Evolutionary conservation across 208 protist species (phyloP), one percentile per base, ranked within the genome.

Genomic region (Trypanosoma brucei): DNA sequence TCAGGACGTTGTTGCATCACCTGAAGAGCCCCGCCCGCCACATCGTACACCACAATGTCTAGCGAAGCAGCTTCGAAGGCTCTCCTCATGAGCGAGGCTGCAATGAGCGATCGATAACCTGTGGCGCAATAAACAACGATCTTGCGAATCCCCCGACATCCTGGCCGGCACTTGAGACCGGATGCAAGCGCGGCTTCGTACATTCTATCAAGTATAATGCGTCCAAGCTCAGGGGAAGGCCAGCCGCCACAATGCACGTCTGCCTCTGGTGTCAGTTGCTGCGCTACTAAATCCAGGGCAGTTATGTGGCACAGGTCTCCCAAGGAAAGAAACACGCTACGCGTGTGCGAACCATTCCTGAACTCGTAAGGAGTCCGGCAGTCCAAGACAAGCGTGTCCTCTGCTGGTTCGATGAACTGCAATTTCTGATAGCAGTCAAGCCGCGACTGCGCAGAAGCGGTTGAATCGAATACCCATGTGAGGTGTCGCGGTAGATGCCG

Each of bases 1-100:
- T 91, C 82, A 1, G 84, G 84, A n/a, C 82, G 70, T 59, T 90
- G 79, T 50, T 81, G 81, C 88, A 94, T 94, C 50, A 94, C 86
- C 42, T 88, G 79, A 39, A 90, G 73, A 2, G 88, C 84, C 2
- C 84, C 84, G 22, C 87, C 87, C 4, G 69, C 66, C 1, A 91
- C 81, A 44, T 93, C 82, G 35, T 34, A 42, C 35, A 93, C 69
- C 46, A 66, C 22, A 57, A 81, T 70, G 36, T 53, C 40, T 33
- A 75, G 44, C 64, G 35, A 63, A 13, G 75, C 72, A 35, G 65
- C 67, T 48, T 80, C 79, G 33, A 91, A 60, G 5, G 87, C 87
- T 1, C 83, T 76, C 45, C 70, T 70, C 35, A 93, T 60, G 38
- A 93, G 51, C 34, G 87, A 91, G 2, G 59, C 70, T 2, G 79